Evolutionary conservation across 345 rosid species (phyloP).

Genomic region (Boechera retrofracta): DNA sequence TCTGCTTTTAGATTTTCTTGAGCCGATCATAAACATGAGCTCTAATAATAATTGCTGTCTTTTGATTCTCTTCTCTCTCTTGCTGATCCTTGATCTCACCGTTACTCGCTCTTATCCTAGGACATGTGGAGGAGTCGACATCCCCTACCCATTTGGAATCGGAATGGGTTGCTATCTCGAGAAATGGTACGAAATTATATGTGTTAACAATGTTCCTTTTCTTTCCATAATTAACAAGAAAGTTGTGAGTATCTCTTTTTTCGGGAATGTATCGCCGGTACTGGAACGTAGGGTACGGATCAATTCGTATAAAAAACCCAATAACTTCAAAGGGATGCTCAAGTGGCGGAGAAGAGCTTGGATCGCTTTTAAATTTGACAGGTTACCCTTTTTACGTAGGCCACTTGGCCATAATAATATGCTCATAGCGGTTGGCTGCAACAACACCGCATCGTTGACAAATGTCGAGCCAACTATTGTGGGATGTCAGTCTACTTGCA

Average conservation of each 20-base stretch:
- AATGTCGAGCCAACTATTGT: constrained; percentile 2
- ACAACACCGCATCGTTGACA: background rate
- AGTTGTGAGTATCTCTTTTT: constrained; percentile 29
- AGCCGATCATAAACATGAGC: constrained; percentile 8
- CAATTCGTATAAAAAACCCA: background rate
- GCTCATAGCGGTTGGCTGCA: constrained; percentile 47
- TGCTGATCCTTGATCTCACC: background rate
- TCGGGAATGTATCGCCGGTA: background rate
- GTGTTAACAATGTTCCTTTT: constrained; percentile 24
- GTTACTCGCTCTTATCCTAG: constrained; percentile 12
- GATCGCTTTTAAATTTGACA: constrained; percentile 27
- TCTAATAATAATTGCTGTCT: background rate
- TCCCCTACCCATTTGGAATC: constrained; percentile 55
- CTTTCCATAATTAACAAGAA: background rate
- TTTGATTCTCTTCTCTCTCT: background rate
- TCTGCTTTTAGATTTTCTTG: background rate
- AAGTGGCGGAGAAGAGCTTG: background rate
- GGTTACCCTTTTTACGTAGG: constrained; percentile 24
- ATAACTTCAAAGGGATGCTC: constrained; percentile 35
- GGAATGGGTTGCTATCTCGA: constrained; percentile 36
- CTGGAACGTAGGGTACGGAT: background rate
- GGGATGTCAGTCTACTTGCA: constrained; percentile 50
- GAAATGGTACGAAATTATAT: constrained; percentile 16
- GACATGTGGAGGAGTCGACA: constrained; percentile 45
- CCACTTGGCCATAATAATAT: background rate